Evolutionary conservation across 2,329 filamentous ascomycete genomes (phyloP).

Genomic region (Rutstroemia sp.): DNA sequence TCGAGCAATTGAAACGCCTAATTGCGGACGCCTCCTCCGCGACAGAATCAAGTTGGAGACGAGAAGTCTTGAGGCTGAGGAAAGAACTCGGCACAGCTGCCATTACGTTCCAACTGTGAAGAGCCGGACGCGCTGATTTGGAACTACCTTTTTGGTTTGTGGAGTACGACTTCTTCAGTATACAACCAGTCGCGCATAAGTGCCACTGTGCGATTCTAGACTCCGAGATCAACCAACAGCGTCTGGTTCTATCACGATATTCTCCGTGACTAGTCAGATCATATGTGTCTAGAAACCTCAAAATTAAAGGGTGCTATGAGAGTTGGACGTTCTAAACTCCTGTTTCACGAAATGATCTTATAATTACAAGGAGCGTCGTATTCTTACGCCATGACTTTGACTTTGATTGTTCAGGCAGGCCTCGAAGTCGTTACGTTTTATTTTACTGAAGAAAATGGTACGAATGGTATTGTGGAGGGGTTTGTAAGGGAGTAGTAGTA

Average conservation of each 20-base stretch:
- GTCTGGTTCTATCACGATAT: not conserved
- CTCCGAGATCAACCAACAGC: too few relatives aligned
- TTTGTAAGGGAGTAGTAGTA: not conserved
- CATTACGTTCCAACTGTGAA: not conserved
- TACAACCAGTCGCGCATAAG: too few relatives aligned
- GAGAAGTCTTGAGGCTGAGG: not conserved
- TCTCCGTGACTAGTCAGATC: not conserved
- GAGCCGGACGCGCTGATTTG: too few relatives aligned
- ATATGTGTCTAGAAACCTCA: not conserved
- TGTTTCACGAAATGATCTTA: too few relatives aligned
- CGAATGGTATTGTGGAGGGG: not conserved
- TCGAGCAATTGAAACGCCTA: not conserved
- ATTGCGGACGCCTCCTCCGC: not conserved
- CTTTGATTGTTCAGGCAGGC: not conserved
- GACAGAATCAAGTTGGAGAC: not conserved
- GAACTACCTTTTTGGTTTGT: too few relatives aligned
- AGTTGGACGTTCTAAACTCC: too few relatives aligned
- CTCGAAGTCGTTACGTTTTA: not conserved
- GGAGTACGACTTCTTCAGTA: too few relatives aligned
- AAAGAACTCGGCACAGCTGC: not conserved
- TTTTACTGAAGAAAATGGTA: not conserved
- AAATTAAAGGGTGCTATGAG: too few relatives aligned
- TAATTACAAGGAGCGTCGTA: not conserved
- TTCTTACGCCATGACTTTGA: not conserved
- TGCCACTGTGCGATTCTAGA: too few relatives aligned